Base-by-base conservation (phyloP, 148 eudicot genomes). In the Agrostemma githago region DNA sequence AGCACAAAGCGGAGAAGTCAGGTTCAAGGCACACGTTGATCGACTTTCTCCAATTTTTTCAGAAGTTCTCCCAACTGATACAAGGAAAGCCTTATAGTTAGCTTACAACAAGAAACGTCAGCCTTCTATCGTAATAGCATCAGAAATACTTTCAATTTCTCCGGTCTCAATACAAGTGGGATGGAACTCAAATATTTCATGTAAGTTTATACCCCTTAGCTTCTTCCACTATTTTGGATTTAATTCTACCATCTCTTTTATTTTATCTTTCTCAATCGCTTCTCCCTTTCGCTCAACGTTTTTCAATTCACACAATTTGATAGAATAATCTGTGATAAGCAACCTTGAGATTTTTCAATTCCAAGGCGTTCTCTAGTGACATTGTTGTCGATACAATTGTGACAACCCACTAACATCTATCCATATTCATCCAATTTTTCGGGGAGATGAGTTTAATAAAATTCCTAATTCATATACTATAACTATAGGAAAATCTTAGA, bases 21-120 rank as follows among this genome's bases (percentile, higher is more conserved):
- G 85, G 66, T 85, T n/a, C 78, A 95, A 83, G 75, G 97, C 97
- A 82, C 92, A 95, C 68, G 86, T 95, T 58, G 83, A 96, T 84
- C 99, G 92, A 80, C 89, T 87, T 85, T 95, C 99, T 85, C 88
- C 97, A 80, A 95, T 88, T 73, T 95, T 95, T 74, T 92, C 96
- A 34, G 94, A 88, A 72, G 97, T 85, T 82, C 99, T 97, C 54
- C 99, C 99, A 21, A 95, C 99, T 97, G 90, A 73, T 72, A 54
- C 51, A 81, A 70, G 38, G 12, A 44, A 59, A 71, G 44, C 21
- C 64, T 53, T 37, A 11, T 51, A 48, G 15, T 51, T 26, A 75
- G 66, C 17, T 20, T 38, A 19, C 69, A 11, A 38, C 17, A 48
- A 20, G 14, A 54, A 61, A 40, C 17, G 40, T 21, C 46, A 12